Base-by-base conservation (phyloP, 164 flowering plant species). In the Paratinospora sagittata region DNA sequence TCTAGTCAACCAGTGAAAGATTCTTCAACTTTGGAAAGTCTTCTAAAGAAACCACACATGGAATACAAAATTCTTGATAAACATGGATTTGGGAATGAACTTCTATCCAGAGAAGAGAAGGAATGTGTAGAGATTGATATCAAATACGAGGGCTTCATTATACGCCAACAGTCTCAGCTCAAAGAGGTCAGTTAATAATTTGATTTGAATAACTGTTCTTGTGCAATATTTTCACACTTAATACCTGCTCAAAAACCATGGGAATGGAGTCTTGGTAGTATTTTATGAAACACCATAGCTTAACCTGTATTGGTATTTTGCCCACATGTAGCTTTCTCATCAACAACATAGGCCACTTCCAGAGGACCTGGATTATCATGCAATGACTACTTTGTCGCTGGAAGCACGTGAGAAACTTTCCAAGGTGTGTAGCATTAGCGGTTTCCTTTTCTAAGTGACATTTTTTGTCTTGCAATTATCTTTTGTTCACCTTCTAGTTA, bases 351-450 rank as follows among this genome's bases (percentile, higher is more conserved):
- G 80, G 77, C 86, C 78, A 60, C 89, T 95, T 65, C 90, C 97
- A 16, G 96, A 88, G 68, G 87, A 89, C 78, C 80, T 95, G 73
- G 96, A 95, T 85, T 95, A 89, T 73, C 45, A 84, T 82, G 81
- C 92, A 39, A 92, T 95, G 89, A 84, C 85, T 73, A 92, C 89
- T 33, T 84, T 95, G 72, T 95, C 87, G 14, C 82, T 77, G 78
- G 97, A 92, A 84, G 86, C 94, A 71, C 92, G 97, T 72, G 99
- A 95, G 75, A 95, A 95, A 72, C 89, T 95, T 66, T 82, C 97
- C 72, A 92, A 91, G 97, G 97, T 95, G 8, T 70, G 72, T 70
- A 36, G 27, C 45, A 19, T 36, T 12, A 10, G 47, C 21, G 9
- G 37, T 49, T 66, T 13, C 3, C 52, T 0, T 60, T 17, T 12